Percentiles rank a stretch among this genome's conserved stretches.
phyloP scores from a whole-genome alignment of 306 rosid genomes.

The Alnus glutinosa region DNA sequence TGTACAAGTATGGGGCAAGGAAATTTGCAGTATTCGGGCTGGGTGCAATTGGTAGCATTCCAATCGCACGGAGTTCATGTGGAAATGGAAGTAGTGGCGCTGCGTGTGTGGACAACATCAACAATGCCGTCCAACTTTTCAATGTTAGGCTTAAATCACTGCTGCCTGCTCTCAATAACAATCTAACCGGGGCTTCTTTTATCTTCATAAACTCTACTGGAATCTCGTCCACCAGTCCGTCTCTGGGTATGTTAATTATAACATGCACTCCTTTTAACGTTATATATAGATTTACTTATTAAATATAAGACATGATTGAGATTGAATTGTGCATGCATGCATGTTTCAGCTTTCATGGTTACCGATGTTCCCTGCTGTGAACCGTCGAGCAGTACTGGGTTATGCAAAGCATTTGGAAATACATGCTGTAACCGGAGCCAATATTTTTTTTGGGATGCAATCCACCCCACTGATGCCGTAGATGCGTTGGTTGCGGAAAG shows the following conservation, averaged over 20 bases:
- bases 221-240: neutral
- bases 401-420: neutral
- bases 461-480: conserved; percentile 19
- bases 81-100: neutral
- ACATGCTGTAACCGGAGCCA: conserved; percentile 9
- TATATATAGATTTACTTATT: neutral
- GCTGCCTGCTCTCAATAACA: neutral
- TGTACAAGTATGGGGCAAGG: conserved; percentile 26
- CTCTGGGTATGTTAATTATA: neutral
- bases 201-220: neutral
- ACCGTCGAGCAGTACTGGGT: neutral
- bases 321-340: neutral
- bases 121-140: neutral
- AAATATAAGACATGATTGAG: neutral
- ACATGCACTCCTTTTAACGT: too few relatives aligned
- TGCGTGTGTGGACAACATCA: neutral
- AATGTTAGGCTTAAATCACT: neutral
- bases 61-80: neutral
- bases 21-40: conserved; percentile 19
- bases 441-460: conserved; percentile 16
- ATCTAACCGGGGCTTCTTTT: neutral
- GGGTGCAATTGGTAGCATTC: neutral
- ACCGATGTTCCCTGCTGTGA: neutral
- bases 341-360: neutral
- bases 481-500: neutral